phyloP scores from a whole-genome alignment of 2,329 filamentous ascomycete species.

The Calycina marina region DNA sequence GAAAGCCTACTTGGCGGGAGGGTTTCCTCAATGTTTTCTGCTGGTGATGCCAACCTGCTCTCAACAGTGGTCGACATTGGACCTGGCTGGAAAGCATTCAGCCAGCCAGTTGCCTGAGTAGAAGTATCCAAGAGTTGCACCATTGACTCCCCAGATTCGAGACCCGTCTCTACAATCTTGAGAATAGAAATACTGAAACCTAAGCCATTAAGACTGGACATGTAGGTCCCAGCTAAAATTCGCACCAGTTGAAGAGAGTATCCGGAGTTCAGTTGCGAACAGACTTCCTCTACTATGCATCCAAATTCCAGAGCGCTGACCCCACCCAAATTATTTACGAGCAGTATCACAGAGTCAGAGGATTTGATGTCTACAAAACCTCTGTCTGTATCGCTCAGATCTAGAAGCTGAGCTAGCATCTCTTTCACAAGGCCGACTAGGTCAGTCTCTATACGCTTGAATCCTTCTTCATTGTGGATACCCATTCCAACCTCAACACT shows the following conservation, averaged over 20 bases:
- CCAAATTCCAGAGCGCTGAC: slow-evolving; percentile 27
- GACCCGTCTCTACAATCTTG: slow-evolving; percentile 22
- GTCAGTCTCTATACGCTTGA: slow-evolving; percentile 4
- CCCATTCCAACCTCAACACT: neutral
- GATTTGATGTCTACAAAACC: slow-evolving; percentile 3
- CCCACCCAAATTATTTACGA: slow-evolving; percentile 11
- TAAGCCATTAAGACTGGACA: slow-evolving; percentile 36
- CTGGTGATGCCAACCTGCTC: too few relatives aligned
- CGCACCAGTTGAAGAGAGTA: neutral
- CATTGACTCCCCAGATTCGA: slow-evolving; percentile 23
- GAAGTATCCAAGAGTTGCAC: slow-evolving; percentile 7
- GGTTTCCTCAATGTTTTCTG: too few relatives aligned
- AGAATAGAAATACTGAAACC: slow-evolving; percentile 38
- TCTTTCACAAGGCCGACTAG: slow-evolving; percentile 2
- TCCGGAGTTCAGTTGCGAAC: slow-evolving; percentile 1
- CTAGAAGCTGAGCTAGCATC: slow-evolving; percentile 30
- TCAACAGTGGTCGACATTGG: too few relatives aligned
- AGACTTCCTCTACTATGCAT: slow-evolving; percentile 23
- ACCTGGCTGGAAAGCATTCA: slow-evolving; percentile 18
- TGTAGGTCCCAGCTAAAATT: slow-evolving; percentile 31
- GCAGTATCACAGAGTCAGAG: slow-evolving; percentile 11
- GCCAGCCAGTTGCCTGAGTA: slow-evolving; percentile 27
- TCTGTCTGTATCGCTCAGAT: slow-evolving; percentile 3
- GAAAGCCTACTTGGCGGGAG: too few relatives aligned
- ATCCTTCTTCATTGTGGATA: slow-evolving; percentile 13